Base-by-base conservation (phyloP, 495 filamentous ascomycete genomes). In the Talaromyces borbonicus region DNA sequence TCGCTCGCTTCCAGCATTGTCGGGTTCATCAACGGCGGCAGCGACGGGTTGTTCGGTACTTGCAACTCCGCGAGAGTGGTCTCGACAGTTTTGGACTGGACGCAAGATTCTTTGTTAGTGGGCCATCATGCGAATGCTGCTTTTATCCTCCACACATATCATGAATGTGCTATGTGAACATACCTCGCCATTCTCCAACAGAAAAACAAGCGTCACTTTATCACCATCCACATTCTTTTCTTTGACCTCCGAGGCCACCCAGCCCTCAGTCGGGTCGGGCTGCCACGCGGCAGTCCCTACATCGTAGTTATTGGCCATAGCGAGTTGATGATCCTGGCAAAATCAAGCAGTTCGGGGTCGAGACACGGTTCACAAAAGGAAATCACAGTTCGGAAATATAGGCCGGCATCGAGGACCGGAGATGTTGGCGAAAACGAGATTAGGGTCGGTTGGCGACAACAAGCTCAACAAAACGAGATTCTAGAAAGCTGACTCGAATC, bases 1-100 rank as follows among this genome's bases (percentile, higher is more conserved):
- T 99, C 92, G 63, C 90, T 95, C 51, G 92, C 92, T 77, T 99
- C 92, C 33, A 99, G 82, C 79, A 99, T 92, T 20, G 90, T 78
- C 40, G 92, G 92, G 59, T 99, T 99, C 92, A 97, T 97, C 54
- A 97, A 66, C 31, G 92, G 92, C 8, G 92, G 92, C 35, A 97
- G 72, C 14, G 72, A 69, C 14, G 70, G 52, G 52, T 82, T 79
- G 54, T 79, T 78, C 61, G 88, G 81, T 49, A 84, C 71, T 64
- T 88, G 80, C 49, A 98, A 71, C 52, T 79, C 87, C 54, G 80
- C 79, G 50, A 83, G 62, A 8, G 89, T 89, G 47, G 92, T 89
- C 65, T 84, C 80, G 39, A 94, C 57, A n/a, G 71, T 79, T 65
- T 81, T 90, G 53, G 78, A 78, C 88, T 95, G 46, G 51, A 8